Conservation (phyloP, 805 yeast genomes). For the Candida arabinofermentans region DNA sequence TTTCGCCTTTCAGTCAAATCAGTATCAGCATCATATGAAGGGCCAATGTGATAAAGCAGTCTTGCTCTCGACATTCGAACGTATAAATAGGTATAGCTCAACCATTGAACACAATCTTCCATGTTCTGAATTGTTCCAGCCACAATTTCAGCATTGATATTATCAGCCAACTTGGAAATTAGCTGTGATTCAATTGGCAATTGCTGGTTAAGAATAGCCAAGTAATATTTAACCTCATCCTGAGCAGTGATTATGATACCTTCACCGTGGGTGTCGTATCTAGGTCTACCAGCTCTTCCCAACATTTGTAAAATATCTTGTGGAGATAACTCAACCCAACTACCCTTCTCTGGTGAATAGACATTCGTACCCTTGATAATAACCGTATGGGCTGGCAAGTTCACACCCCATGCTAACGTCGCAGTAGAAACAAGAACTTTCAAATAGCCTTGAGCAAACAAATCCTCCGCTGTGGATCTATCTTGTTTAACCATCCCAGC, state of each 20-base stretch:
- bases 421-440: conserved; percentile 86
- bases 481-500: conserved; percentile 79
- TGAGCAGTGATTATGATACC: conserved; percentile 91
- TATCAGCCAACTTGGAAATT: conserved; percentile 65
- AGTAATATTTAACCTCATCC: conserved; percentile 78
- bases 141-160: conserved; percentile 82
- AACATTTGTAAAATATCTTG: conserved; percentile 95
- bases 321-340: conserved; percentile 89
- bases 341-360: conserved; percentile 85
- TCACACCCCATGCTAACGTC: conserved; percentile 96
- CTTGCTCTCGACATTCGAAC: conserved; percentile 78
- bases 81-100: conserved; percentile 72
- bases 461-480: conserved; percentile 74
- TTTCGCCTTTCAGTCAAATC: conserved; percentile 48
- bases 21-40: conserved; percentile 52
- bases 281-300: conserved; percentile 98
- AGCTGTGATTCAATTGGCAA: conserved; percentile 90
- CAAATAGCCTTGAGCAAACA: conserved; percentile 85
- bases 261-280: conserved; percentile 88
- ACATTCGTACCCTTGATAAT: conserved; percentile 91
- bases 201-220: conserved; percentile 88
- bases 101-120: conserved; percentile 75
- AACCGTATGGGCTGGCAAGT: conserved; percentile 92
- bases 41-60: conserved; percentile 67
- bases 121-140: conserved; percentile 58